These are phyloP conservation scores for Raphanus raphanistrum DNA, from an alignment of 345 rosid species.

Conservation along the genomic window DNA sequence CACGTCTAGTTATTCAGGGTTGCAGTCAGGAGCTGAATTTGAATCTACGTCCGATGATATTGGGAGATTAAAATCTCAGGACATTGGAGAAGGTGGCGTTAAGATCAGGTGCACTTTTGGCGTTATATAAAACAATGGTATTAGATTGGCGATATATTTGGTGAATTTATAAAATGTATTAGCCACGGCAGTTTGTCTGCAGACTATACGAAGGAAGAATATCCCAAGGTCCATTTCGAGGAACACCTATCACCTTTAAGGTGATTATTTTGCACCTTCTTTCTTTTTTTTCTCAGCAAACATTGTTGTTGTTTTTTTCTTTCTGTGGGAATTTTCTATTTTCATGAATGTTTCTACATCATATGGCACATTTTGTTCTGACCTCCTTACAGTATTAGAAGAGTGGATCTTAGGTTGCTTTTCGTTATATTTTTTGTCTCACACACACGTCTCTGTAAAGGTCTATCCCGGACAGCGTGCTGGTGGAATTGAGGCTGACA, in stretches of 20 bases:
- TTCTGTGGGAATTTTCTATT: not conserved
- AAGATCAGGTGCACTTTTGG: slow-evolving; percentile 64
- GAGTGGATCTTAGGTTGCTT: not conserved
- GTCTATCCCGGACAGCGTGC: slow-evolving; percentile 90
- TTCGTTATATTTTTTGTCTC: not conserved
- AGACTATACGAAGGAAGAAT: slow-evolving; percentile 95
- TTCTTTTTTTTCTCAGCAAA: not conserved
- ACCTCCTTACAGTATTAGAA: not conserved
- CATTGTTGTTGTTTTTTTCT: not conserved
- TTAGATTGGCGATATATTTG: slow-evolving; percentile 13
- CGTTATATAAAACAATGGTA: not conserved
- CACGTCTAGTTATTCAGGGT: slow-evolving; percentile 64
- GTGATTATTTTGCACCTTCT: slow-evolving; percentile 40
- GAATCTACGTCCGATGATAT: slow-evolving; percentile 44
- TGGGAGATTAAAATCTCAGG: slow-evolving; percentile 64
- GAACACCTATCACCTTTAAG: slow-evolving; percentile 72
- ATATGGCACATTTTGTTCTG: not conserved
- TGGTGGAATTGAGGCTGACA: slow-evolving; percentile 84
- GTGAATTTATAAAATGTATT: slow-evolving; percentile 26
- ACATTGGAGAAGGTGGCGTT: slow-evolving; percentile 85
- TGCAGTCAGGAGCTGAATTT: slow-evolving; percentile 50
- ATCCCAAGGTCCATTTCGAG: slow-evolving; percentile 69
- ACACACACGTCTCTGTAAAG: slow-evolving; percentile 42
- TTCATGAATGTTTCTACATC: not conserved
- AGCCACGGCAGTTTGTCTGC: slow-evolving; percentile 60